Evolutionary conservation across 192 early-diverging fungal genomes (phyloP).

Genomic region (Irineochytrium annulatum): DNA sequence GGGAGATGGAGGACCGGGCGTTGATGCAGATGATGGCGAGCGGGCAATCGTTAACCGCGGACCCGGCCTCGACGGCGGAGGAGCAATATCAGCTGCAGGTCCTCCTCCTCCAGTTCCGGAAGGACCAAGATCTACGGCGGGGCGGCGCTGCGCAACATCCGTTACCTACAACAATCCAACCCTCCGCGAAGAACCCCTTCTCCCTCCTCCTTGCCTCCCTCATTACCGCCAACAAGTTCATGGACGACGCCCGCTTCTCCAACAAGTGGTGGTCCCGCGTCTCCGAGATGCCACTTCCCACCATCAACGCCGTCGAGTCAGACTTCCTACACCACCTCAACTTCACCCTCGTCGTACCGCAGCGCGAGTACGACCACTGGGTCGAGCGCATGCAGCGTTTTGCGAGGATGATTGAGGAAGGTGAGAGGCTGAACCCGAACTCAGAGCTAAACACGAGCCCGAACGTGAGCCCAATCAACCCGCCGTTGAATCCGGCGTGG

Average conservation of each 20-base stretch:
- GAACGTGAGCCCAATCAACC: neutral
- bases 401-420: constrained; percentile 2
- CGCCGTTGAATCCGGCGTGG: neutral
- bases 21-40: no score
- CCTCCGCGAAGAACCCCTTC: constrained; percentile 45
- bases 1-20: no score
- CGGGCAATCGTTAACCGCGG: no score
- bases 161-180: no score
- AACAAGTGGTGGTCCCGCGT: constrained; percentile 84
- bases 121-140: no score
- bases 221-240: constrained; percentile 82
- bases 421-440: no score
- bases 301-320: constrained; percentile 80
- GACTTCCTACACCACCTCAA: constrained; percentile 74
- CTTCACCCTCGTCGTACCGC: neutral
- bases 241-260: constrained; percentile 77
- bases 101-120: no score
- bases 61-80: no score
- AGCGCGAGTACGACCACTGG: neutral
- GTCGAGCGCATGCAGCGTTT: constrained; percentile 6
- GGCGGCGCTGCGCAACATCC: no score
- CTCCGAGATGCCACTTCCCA: constrained; percentile 63
- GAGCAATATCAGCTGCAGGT: no score
- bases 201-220: constrained; percentile 81
- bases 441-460: neutral